Base-by-base conservation (phyloP, 768 basidiomycete genomes). In the Termitomyces heimii region DNA sequence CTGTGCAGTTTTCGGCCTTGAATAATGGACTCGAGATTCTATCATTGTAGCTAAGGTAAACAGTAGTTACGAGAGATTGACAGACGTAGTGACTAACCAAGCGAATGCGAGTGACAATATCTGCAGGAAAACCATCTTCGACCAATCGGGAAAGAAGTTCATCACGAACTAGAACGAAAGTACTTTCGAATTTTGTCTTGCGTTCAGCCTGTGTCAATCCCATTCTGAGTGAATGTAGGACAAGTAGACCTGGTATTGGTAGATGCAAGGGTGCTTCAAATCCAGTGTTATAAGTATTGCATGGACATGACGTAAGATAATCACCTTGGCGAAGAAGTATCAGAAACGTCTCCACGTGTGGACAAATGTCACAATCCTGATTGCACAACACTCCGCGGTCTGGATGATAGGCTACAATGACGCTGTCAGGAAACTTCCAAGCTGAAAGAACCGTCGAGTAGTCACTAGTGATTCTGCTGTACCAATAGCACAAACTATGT, bases 1-100 rank as follows among this genome's bases (percentile, higher is more conserved):
- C 96, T 85, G 72, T 97, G 98, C 54, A 97, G 85, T 74, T 98
- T 98, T 2, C 93, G 94, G 39, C 93, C 91, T 0, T 93, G 94
- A 7, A 92, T 89, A 73, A 97, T 98, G 78, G 93, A 89, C 65
- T 94, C 83, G 54, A 98, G 75, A 70, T 81, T 94, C 92, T 94
- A 14, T 26, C 42, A 22, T 14, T 13, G 34, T 34, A 2, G 7
- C 29, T 18, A 29, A 24, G 29, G 31, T 29, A 24, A 57, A 39
- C 22, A 51, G 48, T 35, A 8, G 16, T 20, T 37, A 3, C 20
- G 26, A 12, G 31, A 39, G 20, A 9, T n/a, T 14, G 42, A 12
- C 22, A 42, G 28, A 54, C 22, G 9, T 8, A 49, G 2, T n/a
- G 28, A 74, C 85, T 49, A 54, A 95, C 95, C 62, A 81, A 79